These are phyloP conservation scores for Chalciporus sphaerocephalus DNA, from an alignment of 768 basidiomycete genomes.

Conservation along the genomic window DNA sequence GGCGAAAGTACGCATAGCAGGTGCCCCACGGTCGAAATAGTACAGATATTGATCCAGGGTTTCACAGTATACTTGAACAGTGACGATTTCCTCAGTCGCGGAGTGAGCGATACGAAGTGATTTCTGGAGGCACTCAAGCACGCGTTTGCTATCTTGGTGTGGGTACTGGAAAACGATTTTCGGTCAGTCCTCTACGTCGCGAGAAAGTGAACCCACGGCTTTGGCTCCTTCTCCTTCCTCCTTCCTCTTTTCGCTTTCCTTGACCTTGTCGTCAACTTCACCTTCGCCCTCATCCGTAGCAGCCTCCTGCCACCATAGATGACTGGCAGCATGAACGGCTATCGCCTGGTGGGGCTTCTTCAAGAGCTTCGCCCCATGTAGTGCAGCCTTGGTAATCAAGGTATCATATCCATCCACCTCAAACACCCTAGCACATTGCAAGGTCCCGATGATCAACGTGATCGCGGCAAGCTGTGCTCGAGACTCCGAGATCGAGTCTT, in stretches of 20 bases:
- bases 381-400: conserved; percentile 95
- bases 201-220: conserved; percentile 42
- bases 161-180: conserved; percentile 58
- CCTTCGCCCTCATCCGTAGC: conserved; percentile 41
- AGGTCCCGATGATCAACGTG: conserved; percentile 86
- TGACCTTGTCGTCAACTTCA: conserved; percentile 19
- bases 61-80: conserved; percentile 93
- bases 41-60: conserved; percentile 95
- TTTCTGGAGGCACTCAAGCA: conserved; percentile 96
- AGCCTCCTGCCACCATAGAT: conserved; percentile 95
- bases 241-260: conserved; percentile 22
- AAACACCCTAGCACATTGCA: conserved; percentile 89
- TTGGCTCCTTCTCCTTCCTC: conserved; percentile 45
- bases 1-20: conserved; percentile 61
- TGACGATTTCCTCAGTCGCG: conserved; percentile 94
- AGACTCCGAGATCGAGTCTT: conserved; percentile 94
- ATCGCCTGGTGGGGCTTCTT: conserved; percentile 98
- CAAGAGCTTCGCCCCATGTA: conserved; percentile 91
- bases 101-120: conserved; percentile 94
- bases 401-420: conserved; percentile 95
- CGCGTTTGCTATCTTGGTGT: conserved; percentile 93
- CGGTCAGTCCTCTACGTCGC: not conserved
- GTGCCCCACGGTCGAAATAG: conserved; percentile 90
- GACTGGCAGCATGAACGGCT: conserved; percentile 91
- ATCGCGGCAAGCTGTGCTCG: conserved; percentile 97